phyloP scores from a whole-genome alignment of 306 rosid species.

The Urtica urens region DNA sequence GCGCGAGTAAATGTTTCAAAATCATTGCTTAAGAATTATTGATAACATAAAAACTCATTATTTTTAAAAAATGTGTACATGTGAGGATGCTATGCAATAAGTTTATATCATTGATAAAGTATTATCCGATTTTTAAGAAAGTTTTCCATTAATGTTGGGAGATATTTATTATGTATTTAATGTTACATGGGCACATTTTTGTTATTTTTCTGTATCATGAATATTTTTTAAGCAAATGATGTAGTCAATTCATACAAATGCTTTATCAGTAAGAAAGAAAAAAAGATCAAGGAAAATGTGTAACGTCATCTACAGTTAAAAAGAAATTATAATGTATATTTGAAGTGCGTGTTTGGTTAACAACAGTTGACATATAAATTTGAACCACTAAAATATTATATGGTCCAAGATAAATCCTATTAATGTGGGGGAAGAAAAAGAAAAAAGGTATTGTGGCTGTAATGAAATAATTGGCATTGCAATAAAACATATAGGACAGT shows the following conservation, averaged over 20 bases:
- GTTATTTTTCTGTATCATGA: too few species aligned
- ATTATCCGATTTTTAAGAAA: background rate
- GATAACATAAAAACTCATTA: background rate
- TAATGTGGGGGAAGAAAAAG: too few species aligned
- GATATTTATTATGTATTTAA: background rate
- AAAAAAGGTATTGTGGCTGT: too few species aligned
- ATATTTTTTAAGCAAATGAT: background rate
- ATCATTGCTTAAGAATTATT: background rate
- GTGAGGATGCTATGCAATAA: background rate
- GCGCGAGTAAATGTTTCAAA: background rate
- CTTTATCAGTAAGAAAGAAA: too few species aligned
- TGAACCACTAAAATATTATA: background rate
- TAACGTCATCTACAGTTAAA: background rate
- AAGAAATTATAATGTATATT: background rate
- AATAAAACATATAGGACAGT: background rate
- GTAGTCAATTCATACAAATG: background rate
- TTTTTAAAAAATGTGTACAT: background rate
- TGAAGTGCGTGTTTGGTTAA: background rate
- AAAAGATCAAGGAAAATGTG: too few species aligned
- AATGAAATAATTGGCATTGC: background rate
- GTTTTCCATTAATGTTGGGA: background rate
- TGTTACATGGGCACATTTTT: background rate
- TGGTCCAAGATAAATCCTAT: background rate
- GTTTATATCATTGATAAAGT: too few species aligned
- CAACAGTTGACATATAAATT: constrained; percentile 7